Evolutionary conservation across 2,329 filamentous ascomycete species (phyloP).

Genomic region (Alternaria arbusti): DNA sequence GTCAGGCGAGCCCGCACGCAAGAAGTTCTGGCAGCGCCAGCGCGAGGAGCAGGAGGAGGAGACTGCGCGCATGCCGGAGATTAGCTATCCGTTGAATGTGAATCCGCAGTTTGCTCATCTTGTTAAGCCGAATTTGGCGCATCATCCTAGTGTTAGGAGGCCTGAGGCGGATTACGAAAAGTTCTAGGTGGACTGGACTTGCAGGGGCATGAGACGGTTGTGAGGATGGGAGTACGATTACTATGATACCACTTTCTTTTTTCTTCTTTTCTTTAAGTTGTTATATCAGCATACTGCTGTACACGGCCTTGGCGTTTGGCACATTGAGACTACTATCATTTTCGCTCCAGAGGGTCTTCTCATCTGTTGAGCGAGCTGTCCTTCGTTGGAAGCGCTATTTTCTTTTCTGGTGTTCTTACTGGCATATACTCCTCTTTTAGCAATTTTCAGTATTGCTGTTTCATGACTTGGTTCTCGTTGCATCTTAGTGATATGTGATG

Average conservation of each 20-base stretch:
- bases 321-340: not conserved
- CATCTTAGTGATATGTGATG: conserved; percentile 7
- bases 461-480: not conserved
- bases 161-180: conserved; percentile 39
- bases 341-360: not conserved
- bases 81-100: conserved; percentile 62
- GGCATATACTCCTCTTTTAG: not conserved
- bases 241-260: conserved; percentile 45
- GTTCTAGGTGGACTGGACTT: conserved; percentile 20
- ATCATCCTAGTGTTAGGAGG: conserved; percentile 56
- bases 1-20: conserved; percentile 33
- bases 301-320: conserved; percentile 10
- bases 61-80: conserved; percentile 57
- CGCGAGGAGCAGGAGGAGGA: conserved; percentile 46
- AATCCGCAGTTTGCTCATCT: conserved; percentile 63
- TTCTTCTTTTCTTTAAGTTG: conserved; percentile 9
- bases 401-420: not conserved
- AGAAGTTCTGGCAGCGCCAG: conserved; percentile 41
- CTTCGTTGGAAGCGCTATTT: not conserved
- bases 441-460: conserved; percentile 1
- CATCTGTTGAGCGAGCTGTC: conserved; percentile 9
- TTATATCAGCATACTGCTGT: conserved; percentile 11
- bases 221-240: conserved; percentile 6
- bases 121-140: conserved; percentile 61
- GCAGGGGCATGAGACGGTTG: not conserved